These are phyloP conservation scores for Pinus tabuliformis DNA, from an alignment of 75 land plant genomes.

Conservation along the genomic window DNA sequence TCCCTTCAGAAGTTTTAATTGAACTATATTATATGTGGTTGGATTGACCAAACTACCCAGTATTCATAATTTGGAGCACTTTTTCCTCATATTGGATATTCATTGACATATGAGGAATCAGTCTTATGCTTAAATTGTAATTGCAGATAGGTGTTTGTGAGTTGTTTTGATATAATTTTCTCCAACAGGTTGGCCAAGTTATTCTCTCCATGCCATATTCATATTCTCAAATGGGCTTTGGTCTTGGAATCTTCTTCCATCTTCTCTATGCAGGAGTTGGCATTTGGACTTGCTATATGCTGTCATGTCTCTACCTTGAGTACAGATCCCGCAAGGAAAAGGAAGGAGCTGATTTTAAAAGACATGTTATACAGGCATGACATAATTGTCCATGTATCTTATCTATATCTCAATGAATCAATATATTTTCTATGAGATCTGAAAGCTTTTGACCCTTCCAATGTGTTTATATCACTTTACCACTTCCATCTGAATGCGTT, in stretches of 20 bases:
- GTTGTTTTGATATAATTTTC: too few relatives aligned
- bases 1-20: too few relatives aligned
- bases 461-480: background rate
- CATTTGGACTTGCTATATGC: slow-evolving; percentile 37
- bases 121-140: too few relatives aligned
- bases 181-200: slow-evolving; percentile 42
- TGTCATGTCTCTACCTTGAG: slow-evolving; percentile 35
- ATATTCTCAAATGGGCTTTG: slow-evolving; percentile 42
- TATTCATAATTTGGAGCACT: too few relatives aligned
- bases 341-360: slow-evolving; percentile 48
- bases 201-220: slow-evolving; percentile 42
- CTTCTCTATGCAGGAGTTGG: slow-evolving; percentile 29
- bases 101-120: too few relatives aligned
- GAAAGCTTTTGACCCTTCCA: background rate
- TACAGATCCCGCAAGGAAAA: slow-evolving; percentile 43
- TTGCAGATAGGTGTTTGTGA: too few relatives aligned
- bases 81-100: too few relatives aligned
- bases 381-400: background rate
- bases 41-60: too few relatives aligned
- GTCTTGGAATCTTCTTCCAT: slow-evolving; percentile 31
- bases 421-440: background rate
- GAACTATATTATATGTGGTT: too few relatives aligned
- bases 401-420: background rate
- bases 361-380: slow-evolving; percentile 31
- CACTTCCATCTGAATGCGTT: background rate